Evolutionary conservation across 2,329 filamentous ascomycete genomes (phyloP).

Genomic region (Microsporum canis): DNA sequence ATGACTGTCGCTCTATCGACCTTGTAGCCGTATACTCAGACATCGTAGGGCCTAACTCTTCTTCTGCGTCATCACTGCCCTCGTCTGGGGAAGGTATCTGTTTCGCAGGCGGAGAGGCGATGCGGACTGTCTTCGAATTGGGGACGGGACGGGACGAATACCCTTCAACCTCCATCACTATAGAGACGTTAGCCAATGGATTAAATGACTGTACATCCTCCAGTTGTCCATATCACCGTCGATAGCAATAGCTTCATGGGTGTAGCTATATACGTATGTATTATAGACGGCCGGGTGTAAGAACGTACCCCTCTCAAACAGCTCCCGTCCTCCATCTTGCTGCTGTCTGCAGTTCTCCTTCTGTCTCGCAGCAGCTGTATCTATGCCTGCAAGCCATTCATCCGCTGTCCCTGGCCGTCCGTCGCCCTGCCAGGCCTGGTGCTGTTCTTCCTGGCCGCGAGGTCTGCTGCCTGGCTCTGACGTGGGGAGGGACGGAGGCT

Average conservation of each 20-base stretch:
- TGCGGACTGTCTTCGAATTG: constrained; percentile 16
- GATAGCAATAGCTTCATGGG: not conserved
- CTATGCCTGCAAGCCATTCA: not conserved
- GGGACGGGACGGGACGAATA: not conserved
- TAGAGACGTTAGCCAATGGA: not conserved
- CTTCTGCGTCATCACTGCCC: not conserved
- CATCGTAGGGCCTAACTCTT: not conserved
- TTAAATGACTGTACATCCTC: not conserved
- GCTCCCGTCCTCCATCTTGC: not conserved
- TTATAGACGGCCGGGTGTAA: not conserved
- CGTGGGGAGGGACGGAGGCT: constrained; percentile 17
- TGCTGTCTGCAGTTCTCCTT: not conserved
- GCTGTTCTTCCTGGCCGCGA: not conserved
- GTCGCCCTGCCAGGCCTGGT: not conserved
- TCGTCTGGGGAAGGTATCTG: constrained; percentile 10
- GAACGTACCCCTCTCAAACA: not conserved
- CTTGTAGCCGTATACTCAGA: not conserved
- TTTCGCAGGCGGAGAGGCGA: constrained; percentile 31
- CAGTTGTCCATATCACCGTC: not conserved
- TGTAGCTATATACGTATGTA: not conserved
- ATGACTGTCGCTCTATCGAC: not conserved
- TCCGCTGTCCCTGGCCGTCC: not conserved
- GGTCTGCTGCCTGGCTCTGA: constrained; percentile 13
- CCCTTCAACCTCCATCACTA: not conserved
- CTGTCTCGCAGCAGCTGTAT: not conserved